Evolutionary conservation across 2,329 filamentous ascomycete species (phyloP).

Genomic region (Lasiodiplodia gonubiensis): DNA sequence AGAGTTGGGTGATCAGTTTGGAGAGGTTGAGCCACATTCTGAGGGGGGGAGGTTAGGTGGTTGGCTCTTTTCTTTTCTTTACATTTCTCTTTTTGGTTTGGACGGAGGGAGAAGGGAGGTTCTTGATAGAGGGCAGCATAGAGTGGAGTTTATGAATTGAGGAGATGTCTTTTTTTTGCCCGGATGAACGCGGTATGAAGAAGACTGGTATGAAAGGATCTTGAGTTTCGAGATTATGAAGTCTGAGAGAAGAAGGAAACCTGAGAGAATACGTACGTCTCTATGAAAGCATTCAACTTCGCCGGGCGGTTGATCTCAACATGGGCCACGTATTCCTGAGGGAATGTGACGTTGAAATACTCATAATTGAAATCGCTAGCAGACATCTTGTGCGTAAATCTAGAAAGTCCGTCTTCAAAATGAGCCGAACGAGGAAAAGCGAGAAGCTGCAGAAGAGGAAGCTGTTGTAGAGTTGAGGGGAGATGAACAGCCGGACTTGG

Average conservation of each 20-base stretch:
- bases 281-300: slow-evolving; percentile 87
- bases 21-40: slow-evolving; percentile 87
- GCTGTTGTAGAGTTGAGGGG: background rate
- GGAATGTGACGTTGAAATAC: slow-evolving; percentile 76
- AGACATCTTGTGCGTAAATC: background rate
- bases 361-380: slow-evolving; percentile 56
- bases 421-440: no score
- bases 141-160: background rate
- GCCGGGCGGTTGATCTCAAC: slow-evolving; percentile 87
- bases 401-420: background rate
- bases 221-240: no score
- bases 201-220: background rate
- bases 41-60: slow-evolving; percentile 1
- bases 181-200: background rate
- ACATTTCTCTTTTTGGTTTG: background rate
- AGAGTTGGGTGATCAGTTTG: slow-evolving; percentile 73
- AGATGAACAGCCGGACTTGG: slow-evolving; percentile 6
- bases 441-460: background rate
- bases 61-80: background rate
- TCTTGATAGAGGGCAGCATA: background rate
- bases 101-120: background rate
- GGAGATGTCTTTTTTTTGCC: background rate
- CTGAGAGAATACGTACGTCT: slow-evolving; percentile 53
- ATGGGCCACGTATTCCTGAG: slow-evolving; percentile 77
- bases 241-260: background rate